Conservation (phyloP, 2,329 filamentous ascomycete species). For the Metarhizium guizhouense region DNA sequence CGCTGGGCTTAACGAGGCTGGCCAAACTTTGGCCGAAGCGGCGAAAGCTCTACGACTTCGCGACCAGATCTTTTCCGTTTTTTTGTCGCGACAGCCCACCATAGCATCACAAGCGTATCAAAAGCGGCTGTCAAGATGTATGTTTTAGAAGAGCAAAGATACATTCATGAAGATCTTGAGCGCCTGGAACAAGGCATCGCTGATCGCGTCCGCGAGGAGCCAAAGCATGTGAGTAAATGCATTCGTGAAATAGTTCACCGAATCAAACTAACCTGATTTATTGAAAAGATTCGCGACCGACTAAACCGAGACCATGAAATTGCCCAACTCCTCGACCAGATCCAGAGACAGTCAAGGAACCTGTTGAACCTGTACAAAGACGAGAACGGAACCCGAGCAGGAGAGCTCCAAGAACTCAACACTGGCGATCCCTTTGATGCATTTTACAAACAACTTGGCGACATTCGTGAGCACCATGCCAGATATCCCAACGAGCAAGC, state of each 20-base stretch:
- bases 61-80: not conserved
- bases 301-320: constrained; percentile 90
- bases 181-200: constrained; percentile 89
- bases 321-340: constrained; percentile 74
- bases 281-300: constrained; percentile 68
- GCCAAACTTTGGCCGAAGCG: constrained; percentile 3
- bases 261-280: constrained; percentile 13
- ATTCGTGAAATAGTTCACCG: not conserved
- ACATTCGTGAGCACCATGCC: constrained; percentile 80
- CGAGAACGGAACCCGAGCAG: constrained; percentile 58
- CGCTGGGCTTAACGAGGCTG: constrained; percentile 1
- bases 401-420: constrained; percentile 76
- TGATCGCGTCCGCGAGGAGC: constrained; percentile 81
- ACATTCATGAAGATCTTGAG: constrained; percentile 93
- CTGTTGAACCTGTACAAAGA: constrained; percentile 81
- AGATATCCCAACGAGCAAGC: constrained; percentile 90
- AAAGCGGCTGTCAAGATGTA: constrained; percentile 49
- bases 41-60: not conserved
- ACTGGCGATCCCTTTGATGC: constrained; percentile 81
- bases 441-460: constrained; percentile 77
- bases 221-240: constrained; percentile 60
- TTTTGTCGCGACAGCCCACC: not conserved
- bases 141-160: constrained; percentile 87
- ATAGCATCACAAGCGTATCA: not conserved
- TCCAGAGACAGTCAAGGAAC: constrained; percentile 75